Base-by-base conservation (phyloP, 768 basidiomycete genomes). In the Mycena kentingensis region DNA sequence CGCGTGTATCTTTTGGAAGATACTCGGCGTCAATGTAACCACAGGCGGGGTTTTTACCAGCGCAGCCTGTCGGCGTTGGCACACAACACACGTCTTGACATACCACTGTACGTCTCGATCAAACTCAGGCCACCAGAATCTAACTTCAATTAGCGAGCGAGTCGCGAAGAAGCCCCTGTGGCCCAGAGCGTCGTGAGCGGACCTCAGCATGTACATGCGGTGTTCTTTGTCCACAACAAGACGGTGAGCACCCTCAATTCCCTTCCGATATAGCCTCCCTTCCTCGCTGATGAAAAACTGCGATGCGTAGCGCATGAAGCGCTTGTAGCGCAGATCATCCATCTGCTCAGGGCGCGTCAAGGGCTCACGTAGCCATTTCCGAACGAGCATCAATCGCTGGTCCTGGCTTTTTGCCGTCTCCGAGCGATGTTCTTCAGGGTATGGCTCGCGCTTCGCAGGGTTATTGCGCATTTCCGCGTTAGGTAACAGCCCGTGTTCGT, bases 1-100 rank as follows among this genome's bases (percentile, higher is more conserved):
- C 1, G 65, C 46, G 39, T 72, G 63, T 15, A 63, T 49, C 3
- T 46, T 59, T n/a, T 51, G 52, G 45, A 75, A 70, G 7, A 72
- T 13, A 3, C 60, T 56, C 26, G 58, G 59, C 0, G 68, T 66
- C 1, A 46, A 38, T 0, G 70, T 52, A 15, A 67, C 55, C 1
- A 60, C 59, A 4, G 70, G 68, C 3, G 66, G 70, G 2, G 70
- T 65, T 2, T 59, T 35, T 2, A 69, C 25, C 27, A 65, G 51
- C 1, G 52, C 53, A 29, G 31, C 64, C 31, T 55, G 54, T 3
- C 67, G 28, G 0, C 61, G n/a, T 49, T 75, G 70, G 54, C 71
- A 73, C 3, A 62, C n/a, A 42, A 67, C 60, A 28, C 72, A 73
- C 8, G 67, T 64, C 15, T 60, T 57, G 3, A 72, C 35, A 45